A percentile compares a stretch with the other conserved stretches of the same genome.
Evolutionary conservation across 805 yeast species (phyloP).

Genomic region (Komagataella pastoris): DNA sequence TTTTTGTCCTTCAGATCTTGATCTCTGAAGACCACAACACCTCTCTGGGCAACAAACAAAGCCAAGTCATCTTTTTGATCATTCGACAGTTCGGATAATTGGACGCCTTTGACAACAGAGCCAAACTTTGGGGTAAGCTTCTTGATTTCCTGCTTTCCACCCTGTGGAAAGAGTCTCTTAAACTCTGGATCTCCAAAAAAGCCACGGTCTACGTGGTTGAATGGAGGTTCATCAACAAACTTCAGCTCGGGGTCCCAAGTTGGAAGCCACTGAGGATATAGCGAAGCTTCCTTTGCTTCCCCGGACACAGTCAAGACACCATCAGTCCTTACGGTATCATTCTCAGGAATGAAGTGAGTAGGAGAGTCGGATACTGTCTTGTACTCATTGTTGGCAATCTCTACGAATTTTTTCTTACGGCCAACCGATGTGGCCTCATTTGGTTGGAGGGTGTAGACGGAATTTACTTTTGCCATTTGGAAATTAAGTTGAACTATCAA

Average conservation of each 20-base stretch:
- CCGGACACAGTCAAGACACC: conserved; percentile 34
- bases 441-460: background rate
- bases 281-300: conserved; percentile 19
- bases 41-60: conserved; percentile 30
- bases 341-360: conserved; percentile 36
- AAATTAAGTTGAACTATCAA: background rate
- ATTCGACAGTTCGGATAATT: conserved; percentile 24
- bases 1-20: conserved; percentile 27
- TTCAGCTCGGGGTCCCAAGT: conserved; percentile 54
- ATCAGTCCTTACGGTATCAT: conserved; percentile 32
- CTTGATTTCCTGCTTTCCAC: conserved; percentile 6
- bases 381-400: background rate
- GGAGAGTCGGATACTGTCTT: conserved; percentile 2
- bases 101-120: conserved; percentile 24
- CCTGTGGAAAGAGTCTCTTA: conserved; percentile 27
- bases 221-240: conserved; percentile 34
- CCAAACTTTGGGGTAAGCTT: conserved; percentile 31
- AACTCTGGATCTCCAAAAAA: conserved; percentile 46
- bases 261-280: conserved; percentile 48
- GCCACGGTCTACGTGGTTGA: conserved; percentile 54
- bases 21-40: conserved; percentile 30
- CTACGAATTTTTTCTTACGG: background rate
- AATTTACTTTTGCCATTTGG: background rate
- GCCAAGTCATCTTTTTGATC: conserved; percentile 35
- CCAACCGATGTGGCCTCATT: background rate